Percentiles rank a stretch among this genome's conserved stretches.
phyloP scores from a whole-genome alignment of 495 filamentous ascomycete genomes.

The Geoglossum glabrum region DNA sequence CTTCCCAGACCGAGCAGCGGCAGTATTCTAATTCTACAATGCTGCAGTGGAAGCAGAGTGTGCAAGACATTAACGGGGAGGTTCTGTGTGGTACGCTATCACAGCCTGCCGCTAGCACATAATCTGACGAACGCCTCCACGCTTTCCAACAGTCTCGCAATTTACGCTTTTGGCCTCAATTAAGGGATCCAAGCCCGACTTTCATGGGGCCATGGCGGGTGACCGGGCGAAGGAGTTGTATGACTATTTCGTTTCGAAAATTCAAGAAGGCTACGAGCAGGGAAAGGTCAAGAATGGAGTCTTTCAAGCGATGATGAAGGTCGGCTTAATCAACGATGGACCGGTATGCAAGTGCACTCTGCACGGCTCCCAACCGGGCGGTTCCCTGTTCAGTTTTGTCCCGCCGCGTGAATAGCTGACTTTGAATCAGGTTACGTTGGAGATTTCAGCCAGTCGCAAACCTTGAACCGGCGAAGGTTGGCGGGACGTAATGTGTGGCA shows the following conservation, averaged over 20 bases:
- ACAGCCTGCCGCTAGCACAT: background rate
- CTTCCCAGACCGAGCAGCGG: background rate
- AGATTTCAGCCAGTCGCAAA: constrained; percentile 1
- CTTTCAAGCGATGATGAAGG: constrained; percentile 98
- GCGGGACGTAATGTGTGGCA: background rate
- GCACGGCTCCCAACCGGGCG: constrained; percentile 20
- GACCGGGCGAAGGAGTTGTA: constrained; percentile 66
- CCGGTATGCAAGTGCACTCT: constrained; percentile 61
- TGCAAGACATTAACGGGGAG: constrained; percentile 74
- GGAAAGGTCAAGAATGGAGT: constrained; percentile 83
- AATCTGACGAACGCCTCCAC: too few relatives aligned
- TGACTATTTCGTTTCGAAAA: constrained; percentile 55
- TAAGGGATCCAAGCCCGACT: constrained; percentile 85
- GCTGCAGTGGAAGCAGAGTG: constrained; percentile 67
- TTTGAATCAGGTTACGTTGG: constrained; percentile 4
- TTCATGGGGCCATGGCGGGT: constrained; percentile 67
- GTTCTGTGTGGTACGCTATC: constrained; percentile 56
- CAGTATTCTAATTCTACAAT: background rate
- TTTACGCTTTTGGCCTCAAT: constrained; percentile 86
- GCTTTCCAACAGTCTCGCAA: constrained; percentile 56
- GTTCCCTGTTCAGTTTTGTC: background rate
- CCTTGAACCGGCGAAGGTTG: background rate
- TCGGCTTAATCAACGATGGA: constrained; percentile 81
- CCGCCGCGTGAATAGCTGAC: background rate
- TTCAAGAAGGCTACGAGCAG: constrained; percentile 47